Base-by-base conservation (phyloP, 2,329 filamentous ascomycete species). In the Cladosporium sp. region DNA sequence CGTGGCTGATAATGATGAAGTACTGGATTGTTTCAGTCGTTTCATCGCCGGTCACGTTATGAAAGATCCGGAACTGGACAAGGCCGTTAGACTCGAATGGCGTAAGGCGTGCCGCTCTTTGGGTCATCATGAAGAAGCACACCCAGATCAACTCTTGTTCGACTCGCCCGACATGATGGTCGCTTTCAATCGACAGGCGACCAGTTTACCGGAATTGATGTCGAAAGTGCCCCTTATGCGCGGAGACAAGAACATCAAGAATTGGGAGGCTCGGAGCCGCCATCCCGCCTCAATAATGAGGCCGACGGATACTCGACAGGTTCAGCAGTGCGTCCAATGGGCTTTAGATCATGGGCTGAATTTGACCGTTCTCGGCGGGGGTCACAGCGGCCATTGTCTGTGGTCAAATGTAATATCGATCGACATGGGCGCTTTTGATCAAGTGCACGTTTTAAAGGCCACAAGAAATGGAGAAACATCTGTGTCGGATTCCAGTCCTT, bases 301-400 rank as follows among this genome's bases (percentile, higher is more conserved):
- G 66, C 87, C 86, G 11, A 82, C 73, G 62, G 71, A 80, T 1
- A 56, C 86, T 26, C 36, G 18, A 43, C 81, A 88, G 0, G 70
- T 89, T 48, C 85, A 87, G 70, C 56, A 79, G 3, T 88, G 86
- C 67, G 81, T 88, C 60, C 71, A 48, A 70, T 89, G 85, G 87
- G 85, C 86, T 69, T 39, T 85, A 11, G 73, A 82, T 67, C 76
- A 86, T 62, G 64, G 65, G 0, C 28, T 79, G 1, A 70, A 81
- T 48, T 73, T 88, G 60, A 84, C 82, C 0, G 74, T 89, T 28
- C 16, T 89, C 21, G 82, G 85, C 7, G 87, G 88, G 0, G 79
- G 87, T 16, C 87, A 89, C 70, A 85, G 86, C 68, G 84, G 81
- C 7, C 84, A 89, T 59, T 89, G 86, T 72, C 68, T 86, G 51